A percentile compares a stretch with the other conserved stretches of the same genome.
Evolutionary conservation across 1,284 basidiomycete species (phyloP).

Genomic region (Malassezia equina): DNA sequence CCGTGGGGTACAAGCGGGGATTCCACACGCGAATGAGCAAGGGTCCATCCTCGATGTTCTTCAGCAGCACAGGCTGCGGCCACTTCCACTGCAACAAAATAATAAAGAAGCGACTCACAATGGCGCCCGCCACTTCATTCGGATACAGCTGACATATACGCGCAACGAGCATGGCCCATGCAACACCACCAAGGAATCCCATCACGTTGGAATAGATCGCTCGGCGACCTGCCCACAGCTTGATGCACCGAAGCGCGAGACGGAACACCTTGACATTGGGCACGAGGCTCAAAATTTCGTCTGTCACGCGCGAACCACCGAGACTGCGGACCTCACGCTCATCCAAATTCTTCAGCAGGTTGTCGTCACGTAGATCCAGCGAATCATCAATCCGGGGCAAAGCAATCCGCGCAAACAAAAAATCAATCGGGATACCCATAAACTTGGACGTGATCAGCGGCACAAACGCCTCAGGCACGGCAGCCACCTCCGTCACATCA

Average conservation of each 20-base stretch:
- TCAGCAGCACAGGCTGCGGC: slow-evolving; percentile 92
- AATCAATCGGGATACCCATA: slow-evolving; percentile 82
- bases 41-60: slow-evolving; percentile 82
- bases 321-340: slow-evolving; percentile 89
- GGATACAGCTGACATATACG: slow-evolving; percentile 98
- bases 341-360: slow-evolving; percentile 81
- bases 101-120: slow-evolving; percentile 92
- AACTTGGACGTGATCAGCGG: slow-evolving; percentile 89
- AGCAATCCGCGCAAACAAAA: slow-evolving; percentile 78
- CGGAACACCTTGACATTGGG: slow-evolving; percentile 90
- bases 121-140: slow-evolving; percentile 81
- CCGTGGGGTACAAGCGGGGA: slow-evolving; percentile 84
- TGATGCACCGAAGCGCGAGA: slow-evolving; percentile 86
- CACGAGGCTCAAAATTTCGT: slow-evolving; percentile 88
- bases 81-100: slow-evolving; percentile 96
- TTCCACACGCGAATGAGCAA: slow-evolving; percentile 94
- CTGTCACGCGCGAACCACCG: slow-evolving; percentile 88
- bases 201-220: slow-evolving; percentile 98
- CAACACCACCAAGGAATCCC: slow-evolving; percentile 94
- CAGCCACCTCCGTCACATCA: slow-evolving; percentile 77
- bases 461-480: slow-evolving; percentile 90
- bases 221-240: slow-evolving; percentile 90
- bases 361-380: slow-evolving; percentile 78
- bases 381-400: slow-evolving; percentile 79
- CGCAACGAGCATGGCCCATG: slow-evolving; percentile 96